Evolutionary conservation across 441 rosid genomes (phyloP).

Genomic region (Adansonia madagascariensis): DNA sequence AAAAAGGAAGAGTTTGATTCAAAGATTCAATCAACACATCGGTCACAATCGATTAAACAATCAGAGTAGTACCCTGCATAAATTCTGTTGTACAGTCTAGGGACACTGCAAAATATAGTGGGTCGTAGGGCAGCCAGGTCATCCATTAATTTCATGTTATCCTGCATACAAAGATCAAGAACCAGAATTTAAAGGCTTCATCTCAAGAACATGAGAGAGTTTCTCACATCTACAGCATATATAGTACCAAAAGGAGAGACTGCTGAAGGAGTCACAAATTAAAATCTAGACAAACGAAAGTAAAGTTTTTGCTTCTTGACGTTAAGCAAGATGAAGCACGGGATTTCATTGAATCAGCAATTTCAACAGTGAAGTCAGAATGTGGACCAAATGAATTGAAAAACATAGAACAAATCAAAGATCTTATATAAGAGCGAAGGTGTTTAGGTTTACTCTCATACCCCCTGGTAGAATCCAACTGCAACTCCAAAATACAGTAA

Average conservation of each 20-base stretch:
- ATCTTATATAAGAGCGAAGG: neutral
- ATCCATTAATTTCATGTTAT: slow-evolving; percentile 90
- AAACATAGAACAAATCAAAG: slow-evolving; percentile 10
- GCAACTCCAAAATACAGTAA: slow-evolving; percentile 76
- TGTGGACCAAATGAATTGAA: neutral
- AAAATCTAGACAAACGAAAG: neutral
- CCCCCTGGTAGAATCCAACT: slow-evolving; percentile 99
- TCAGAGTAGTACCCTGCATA: slow-evolving; percentile 70
- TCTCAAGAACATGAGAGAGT: slow-evolving; percentile 25
- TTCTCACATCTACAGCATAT: neutral
- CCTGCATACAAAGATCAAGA: slow-evolving; percentile 53
- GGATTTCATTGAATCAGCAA: neutral
- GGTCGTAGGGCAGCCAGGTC: slow-evolving; percentile 93
- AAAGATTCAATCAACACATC: slow-evolving; percentile 28
- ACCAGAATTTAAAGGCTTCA: slow-evolving; percentile 24
- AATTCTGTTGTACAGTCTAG: slow-evolving; percentile 94
- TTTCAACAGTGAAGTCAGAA: neutral
- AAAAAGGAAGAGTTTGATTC: slow-evolving; percentile 32
- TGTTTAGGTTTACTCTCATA: slow-evolving; percentile 39
- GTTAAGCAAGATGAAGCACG: neutral
- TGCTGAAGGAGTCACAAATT: slow-evolving; percentile 2
- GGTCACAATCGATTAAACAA: slow-evolving; percentile 24
- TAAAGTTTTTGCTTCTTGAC: neutral
- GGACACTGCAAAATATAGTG: slow-evolving; percentile 93
- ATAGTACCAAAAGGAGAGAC: slow-evolving; percentile 16